These are phyloP conservation scores for Tricholoma terreum DNA, from an alignment of 768 basidiomycete genomes.

Conservation along the genomic window DNA sequence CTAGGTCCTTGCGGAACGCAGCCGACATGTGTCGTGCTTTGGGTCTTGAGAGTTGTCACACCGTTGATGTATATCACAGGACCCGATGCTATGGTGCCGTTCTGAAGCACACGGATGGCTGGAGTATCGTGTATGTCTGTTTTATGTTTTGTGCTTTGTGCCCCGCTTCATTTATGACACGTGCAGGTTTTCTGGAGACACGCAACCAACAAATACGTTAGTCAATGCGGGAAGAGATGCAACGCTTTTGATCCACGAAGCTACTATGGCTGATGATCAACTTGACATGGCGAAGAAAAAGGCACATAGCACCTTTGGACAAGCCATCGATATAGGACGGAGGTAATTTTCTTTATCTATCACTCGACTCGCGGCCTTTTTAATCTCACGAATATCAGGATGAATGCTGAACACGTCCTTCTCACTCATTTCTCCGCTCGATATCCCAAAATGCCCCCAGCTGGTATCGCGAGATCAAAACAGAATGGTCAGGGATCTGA, in stretches of 20 bases:
- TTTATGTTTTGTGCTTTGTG: slow-evolving; percentile 38
- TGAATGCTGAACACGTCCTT: slow-evolving; percentile 82
- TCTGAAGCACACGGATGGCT: slow-evolving; percentile 65
- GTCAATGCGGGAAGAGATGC: slow-evolving; percentile 60
- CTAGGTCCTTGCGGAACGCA: slow-evolving; percentile 44
- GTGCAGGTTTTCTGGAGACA: slow-evolving; percentile 90
- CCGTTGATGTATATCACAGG: slow-evolving; percentile 74
- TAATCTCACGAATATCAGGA: slow-evolving; percentile 42
- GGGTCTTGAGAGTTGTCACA: slow-evolving; percentile 56
- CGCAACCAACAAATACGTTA: slow-evolving; percentile 69
- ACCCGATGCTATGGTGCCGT: slow-evolving; percentile 71
- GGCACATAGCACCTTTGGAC: slow-evolving; percentile 86
- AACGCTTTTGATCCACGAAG: slow-evolving; percentile 90
- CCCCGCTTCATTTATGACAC: neutral
- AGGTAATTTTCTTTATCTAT: slow-evolving; percentile 53
- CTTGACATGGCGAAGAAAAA: slow-evolving; percentile 68
- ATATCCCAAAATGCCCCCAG: slow-evolving; percentile 82
- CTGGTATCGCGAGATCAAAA: slow-evolving; percentile 26
- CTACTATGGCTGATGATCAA: slow-evolving; percentile 87
- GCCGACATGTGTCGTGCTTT: slow-evolving; percentile 47
- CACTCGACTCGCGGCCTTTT: too few relatives aligned
- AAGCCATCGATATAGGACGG: slow-evolving; percentile 77
- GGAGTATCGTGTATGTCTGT: slow-evolving; percentile 68
- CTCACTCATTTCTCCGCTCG: slow-evolving; percentile 95
- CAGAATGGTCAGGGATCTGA: too few relatives aligned